These are phyloP conservation scores for Vitis rupestris DNA, from an alignment of 164 flowering plant genomes.

Conservation along the genomic window DNA sequence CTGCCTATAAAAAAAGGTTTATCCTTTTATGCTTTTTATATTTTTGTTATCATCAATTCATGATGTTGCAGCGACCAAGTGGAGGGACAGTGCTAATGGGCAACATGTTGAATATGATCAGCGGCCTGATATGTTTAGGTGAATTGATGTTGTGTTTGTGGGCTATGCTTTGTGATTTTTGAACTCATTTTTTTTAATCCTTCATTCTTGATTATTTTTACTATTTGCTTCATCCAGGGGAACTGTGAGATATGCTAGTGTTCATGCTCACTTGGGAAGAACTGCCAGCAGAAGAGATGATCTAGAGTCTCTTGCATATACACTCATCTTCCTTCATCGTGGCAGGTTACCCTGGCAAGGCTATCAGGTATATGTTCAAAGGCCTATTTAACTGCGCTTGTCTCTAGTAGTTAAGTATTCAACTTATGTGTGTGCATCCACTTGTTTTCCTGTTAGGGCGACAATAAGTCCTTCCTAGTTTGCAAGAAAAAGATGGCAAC, in stretches of 20 bases:
- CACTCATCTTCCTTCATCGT: constrained; percentile 72
- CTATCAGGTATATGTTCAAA: constrained; percentile 57
- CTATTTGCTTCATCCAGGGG: constrained; percentile 46
- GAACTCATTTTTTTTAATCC: not conserved
- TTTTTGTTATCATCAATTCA: not conserved
- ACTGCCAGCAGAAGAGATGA: constrained; percentile 96
- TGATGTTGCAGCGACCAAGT: constrained; percentile 72
- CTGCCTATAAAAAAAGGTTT: not conserved
- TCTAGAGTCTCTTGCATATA: constrained; percentile 93
- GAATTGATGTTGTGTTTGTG: constrained; percentile 6
- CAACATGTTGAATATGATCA: constrained; percentile 93
- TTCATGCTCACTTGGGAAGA: constrained; percentile 93
- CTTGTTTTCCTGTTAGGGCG: constrained; percentile 51
- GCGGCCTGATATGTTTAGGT: constrained; percentile 94
- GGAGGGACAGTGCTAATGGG: constrained; percentile 69
- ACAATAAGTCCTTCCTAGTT: constrained; percentile 82
- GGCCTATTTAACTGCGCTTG: not conserved
- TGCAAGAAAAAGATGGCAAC: constrained; percentile 91
- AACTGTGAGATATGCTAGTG: constrained; percentile 91
- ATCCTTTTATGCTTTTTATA: not conserved
- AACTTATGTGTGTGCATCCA: not conserved
- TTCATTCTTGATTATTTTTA: constrained; percentile 6
- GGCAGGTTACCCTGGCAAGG: constrained; percentile 96
- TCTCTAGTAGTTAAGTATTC: not conserved
- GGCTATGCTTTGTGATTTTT: not conserved